These are phyloP conservation scores for Xylaria sp. DNA, from an alignment of 2,329 filamentous ascomycete species.

Conservation along the genomic window DNA sequence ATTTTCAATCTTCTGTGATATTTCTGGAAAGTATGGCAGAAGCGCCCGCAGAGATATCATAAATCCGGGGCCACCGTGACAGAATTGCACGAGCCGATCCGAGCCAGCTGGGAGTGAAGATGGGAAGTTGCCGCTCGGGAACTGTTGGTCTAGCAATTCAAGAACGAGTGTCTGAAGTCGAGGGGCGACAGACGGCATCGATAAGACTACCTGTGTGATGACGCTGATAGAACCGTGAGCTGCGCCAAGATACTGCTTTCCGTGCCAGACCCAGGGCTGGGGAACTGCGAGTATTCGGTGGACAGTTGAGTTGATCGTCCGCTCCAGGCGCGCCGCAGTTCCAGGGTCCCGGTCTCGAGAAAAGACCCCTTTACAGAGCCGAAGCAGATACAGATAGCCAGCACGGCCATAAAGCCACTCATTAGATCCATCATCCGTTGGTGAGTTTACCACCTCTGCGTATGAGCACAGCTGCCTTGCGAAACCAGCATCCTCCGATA, in stretches of 20 bases:
- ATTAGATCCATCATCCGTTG: conserved; percentile 60
- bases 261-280: conserved; percentile 71
- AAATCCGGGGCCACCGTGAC: conserved; percentile 74
- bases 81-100: conserved; percentile 68
- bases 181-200: conserved; percentile 64
- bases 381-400: conserved; percentile 74
- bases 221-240: conserved; percentile 76
- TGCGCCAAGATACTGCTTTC: conserved; percentile 71
- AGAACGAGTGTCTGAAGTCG: conserved; percentile 64
- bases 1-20: conserved; percentile 63
- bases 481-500: conserved; percentile 54
- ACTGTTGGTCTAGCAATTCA: conserved; percentile 68
- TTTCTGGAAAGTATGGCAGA: conserved; percentile 64
- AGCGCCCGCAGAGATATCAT: conserved; percentile 68
- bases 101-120: conserved; percentile 56
- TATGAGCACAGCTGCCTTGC: conserved; percentile 56
- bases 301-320: conserved; percentile 66
- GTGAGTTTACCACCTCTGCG: conserved; percentile 57
- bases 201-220: conserved; percentile 74
- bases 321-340: conserved; percentile 60
- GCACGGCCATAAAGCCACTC: conserved; percentile 76
- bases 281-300: conserved; percentile 67
- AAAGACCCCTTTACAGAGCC: conserved; percentile 62
- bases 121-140: conserved; percentile 72
- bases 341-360: conserved; percentile 57